Conservation (phyloP, 805 yeast genomes). For the Yarrowia sp. region DNA sequence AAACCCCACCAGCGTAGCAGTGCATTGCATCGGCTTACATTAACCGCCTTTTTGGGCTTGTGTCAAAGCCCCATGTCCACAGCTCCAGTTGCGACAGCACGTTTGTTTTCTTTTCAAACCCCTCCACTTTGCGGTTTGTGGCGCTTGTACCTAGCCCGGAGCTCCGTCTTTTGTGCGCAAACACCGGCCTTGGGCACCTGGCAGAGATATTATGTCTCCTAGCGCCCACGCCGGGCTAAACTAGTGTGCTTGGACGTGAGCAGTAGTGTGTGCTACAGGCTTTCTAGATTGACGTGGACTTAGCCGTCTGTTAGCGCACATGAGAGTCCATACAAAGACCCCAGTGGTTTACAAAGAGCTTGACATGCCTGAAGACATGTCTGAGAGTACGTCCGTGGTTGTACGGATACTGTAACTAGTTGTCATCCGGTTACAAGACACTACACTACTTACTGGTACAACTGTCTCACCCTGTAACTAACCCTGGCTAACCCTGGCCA, state of each 20-base stretch:
- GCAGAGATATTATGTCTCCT: conserved; percentile 21
- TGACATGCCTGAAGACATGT: too few species aligned
- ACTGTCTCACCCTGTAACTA: too few species aligned
- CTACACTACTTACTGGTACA: too few species aligned
- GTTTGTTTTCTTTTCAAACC: background rate
- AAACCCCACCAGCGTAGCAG: background rate
- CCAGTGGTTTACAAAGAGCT: too few species aligned
- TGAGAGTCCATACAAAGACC: background rate
- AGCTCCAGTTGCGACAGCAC: too few species aligned
- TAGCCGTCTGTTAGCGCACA: background rate
- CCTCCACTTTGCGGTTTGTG: too few species aligned
- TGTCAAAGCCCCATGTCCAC: too few species aligned
- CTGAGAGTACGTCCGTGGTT: too few species aligned
- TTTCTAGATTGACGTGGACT: conserved; percentile 19
- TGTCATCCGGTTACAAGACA: too few species aligned
- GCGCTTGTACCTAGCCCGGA: background rate
- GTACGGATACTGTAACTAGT: too few species aligned
- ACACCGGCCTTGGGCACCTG: background rate
- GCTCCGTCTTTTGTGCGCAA: conserved; percentile 1
- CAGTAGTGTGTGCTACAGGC: background rate
- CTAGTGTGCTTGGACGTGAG: background rate
- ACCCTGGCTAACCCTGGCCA: too few species aligned
- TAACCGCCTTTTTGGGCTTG: background rate
- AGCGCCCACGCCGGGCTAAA: conserved; percentile 7
- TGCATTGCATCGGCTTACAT: conserved; percentile 10